These are phyloP conservation scores for Suillus brevipes DNA, from an alignment of 768 basidiomycete species.

Conservation along the genomic window DNA sequence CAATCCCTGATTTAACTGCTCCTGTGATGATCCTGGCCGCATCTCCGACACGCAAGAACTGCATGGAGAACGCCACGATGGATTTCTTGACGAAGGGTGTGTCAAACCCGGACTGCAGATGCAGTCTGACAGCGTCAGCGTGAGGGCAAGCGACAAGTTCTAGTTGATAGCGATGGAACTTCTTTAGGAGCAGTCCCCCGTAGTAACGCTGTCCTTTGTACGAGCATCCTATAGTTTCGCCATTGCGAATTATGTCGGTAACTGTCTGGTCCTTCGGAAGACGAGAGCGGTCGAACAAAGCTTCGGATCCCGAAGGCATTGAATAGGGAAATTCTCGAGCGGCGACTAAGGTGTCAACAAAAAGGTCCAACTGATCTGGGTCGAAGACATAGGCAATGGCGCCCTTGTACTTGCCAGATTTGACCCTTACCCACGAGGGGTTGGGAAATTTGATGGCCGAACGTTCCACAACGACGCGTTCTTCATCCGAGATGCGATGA, in stretches of 20 bases:
- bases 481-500: background rate
- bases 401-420: background rate
- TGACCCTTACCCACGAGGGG: background rate
- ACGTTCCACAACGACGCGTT: background rate
- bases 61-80: background rate
- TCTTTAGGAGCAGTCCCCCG: background rate
- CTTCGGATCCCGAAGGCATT: background rate
- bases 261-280: background rate
- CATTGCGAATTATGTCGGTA: background rate
- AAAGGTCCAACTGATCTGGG: background rate
- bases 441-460: background rate
- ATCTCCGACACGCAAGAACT: background rate
- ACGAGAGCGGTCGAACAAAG: background rate
- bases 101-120: background rate
- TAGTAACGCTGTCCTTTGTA: background rate
- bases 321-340: background rate
- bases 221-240: background rate
- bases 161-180: background rate
- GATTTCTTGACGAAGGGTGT: background rate
- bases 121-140: background rate
- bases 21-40: background rate
- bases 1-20: background rate
- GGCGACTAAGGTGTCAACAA: background rate
- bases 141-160: background rate
- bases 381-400: background rate